Evolutionary conservation across 129 eudicot species (phyloP), one percentile per base, ranked within the genome.

Genomic region (Silybum marianum): DNA sequence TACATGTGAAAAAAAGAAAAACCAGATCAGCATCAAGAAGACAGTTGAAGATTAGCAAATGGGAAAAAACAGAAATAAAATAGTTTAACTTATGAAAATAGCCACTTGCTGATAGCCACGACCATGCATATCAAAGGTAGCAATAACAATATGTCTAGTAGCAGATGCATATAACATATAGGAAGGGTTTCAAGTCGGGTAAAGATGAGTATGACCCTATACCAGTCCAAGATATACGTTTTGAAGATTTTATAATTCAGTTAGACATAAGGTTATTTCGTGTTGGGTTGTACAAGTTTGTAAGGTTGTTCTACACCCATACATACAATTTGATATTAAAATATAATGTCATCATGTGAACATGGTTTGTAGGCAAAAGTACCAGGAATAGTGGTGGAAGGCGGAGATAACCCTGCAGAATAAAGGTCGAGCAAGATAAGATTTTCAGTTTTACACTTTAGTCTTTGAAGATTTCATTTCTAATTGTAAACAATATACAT

Each of bases 341-440:
- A 58, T 18, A 54, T 7, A n/a, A n/a, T 58, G 0, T 18, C 24
- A 8, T 58, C 66, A 58, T 18, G 22, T 58, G 23, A 18, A n/a
- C 66, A 58, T 58, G 66, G 66, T 18, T n/a, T 58, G 23, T 58
- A 7, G 66, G n/a, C 23, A 58, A 58, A 58, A n/a, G 66, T 58
- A 58, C n/a, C 9, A 58, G 3, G 7, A 58, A 58, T 25, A 12
- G 51, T 24, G 24, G 34, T 66, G 25, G 28, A 71, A 71, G 75
- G 21, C 40, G 12, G 28, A 74, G 80, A 74, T 32, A 81, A 81
- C 75, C n/a, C 21, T 81, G 68, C 68, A 77, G 68, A 40, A 81
- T 81, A 81, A 81, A 81, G 34, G 54, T 74, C 23, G 5, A 32
- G 40, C 28, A 42, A 74, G 74, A 73, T 74, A 22, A 81, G 75